Base-by-base conservation (phyloP, 805 yeast species). In the Candida xyloterini region DNA sequence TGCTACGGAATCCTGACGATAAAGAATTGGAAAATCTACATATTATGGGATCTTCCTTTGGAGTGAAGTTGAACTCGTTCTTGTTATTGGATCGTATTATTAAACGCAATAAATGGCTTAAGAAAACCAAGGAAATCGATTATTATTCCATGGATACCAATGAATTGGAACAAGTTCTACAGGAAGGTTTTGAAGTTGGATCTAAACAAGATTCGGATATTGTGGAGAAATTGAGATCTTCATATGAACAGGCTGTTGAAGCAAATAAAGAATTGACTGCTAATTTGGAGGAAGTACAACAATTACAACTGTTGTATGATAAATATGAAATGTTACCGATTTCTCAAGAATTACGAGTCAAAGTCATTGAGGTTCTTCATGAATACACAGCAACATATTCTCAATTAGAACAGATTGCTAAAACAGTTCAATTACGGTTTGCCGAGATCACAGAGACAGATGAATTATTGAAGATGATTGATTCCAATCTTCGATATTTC, bases 301-400 rank as follows among this genome's bases (percentile, higher is more conserved):
- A 37, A 15, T 16, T 50, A 15, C 51, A 42, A 20, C 14, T 14
- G 6, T 16, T 43, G 10, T 47, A 44, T 18, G 43, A 40, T 2
- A 38, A 40, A 23, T 45, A 40, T 30, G 47, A 46, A 13, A n/a
- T 21, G 2, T 38, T 51, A 11, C 54, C 59, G 8, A 25, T 53
- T 16, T 45, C 43, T 11, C 8, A 11, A 10, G 40, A 40, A 20
- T 7, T 47, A 11, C 28, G 52, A 27, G 28, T 22, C 9, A 79
- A 81, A 52, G 81, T 91, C 2, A 68, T 88, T 67, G 75, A 78
- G 57, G 79, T 83, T 53, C 60, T 87, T 34, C 95, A 87, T 52
- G 89, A 83, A 42, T 76, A 85, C 42, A 75, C 88, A 4, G 79
- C 88, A 1, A 81, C 81, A 52, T 65, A 79, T 2, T 33, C 30